Conservation (phyloP, 2,329 filamentous ascomycete genomes). For the Claviceps maximensis region DNA sequence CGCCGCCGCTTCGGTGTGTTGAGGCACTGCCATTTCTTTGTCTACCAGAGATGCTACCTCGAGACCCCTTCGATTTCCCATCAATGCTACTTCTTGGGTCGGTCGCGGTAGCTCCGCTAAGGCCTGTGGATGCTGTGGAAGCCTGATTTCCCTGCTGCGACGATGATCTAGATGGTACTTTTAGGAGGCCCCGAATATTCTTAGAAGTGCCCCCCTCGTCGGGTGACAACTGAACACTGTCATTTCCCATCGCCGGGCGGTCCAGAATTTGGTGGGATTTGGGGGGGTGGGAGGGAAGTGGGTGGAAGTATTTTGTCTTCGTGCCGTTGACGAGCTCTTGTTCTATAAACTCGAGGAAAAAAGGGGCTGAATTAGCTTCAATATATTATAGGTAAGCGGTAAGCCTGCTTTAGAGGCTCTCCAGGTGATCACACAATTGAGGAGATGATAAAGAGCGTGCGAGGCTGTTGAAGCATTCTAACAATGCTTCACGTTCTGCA, state of each 20-base stretch:
- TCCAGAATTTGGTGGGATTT: conserved; percentile 20
- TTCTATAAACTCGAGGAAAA: neutral
- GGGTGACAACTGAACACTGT: conserved; percentile 26
- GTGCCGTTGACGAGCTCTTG: neutral
- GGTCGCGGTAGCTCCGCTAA: conserved; percentile 46
- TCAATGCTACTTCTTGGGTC: conserved; percentile 50
- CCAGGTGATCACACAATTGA: neutral
- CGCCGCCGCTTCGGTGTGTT: conserved; percentile 47
- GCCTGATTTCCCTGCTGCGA: conserved; percentile 45
- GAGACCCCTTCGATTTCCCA: conserved; percentile 51
- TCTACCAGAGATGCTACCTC: conserved; percentile 48
- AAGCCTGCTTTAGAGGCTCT: neutral
- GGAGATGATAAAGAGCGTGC: neutral
- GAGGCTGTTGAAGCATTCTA: neutral
- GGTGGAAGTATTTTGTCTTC: conserved; percentile 8
- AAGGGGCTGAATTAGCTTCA: neutral
- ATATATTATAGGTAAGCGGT: neutral
- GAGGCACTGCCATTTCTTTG: conserved; percentile 55
- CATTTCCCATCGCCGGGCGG: conserved; percentile 28
- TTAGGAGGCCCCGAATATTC: conserved; percentile 39
- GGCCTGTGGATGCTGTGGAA: conserved; percentile 44
- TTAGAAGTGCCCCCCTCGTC: conserved; percentile 31
- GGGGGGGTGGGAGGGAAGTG: neutral
- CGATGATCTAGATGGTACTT: conserved; percentile 49
- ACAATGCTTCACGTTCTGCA: neutral